Conservation (phyloP, 73 alveolate species). For the Symbiodinium natans region DNA sequence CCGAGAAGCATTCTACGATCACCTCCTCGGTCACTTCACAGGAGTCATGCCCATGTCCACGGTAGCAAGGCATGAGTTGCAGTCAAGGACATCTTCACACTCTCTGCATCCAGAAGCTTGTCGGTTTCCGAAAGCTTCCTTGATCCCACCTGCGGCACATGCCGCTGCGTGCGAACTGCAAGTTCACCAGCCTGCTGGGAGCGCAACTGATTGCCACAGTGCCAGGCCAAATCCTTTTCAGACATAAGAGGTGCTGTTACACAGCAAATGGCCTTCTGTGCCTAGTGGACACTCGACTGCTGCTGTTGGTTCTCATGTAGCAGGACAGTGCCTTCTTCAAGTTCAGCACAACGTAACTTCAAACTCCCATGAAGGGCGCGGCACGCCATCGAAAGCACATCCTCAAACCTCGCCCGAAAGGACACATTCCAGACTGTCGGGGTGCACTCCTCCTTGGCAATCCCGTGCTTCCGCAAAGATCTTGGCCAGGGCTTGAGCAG, state of each 20-base stretch:
- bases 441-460: background rate
- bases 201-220: slow-evolving; percentile 20
- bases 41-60: slow-evolving; percentile 72
- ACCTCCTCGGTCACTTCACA: slow-evolving; percentile 42
- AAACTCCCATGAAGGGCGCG: background rate
- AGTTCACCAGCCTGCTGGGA: background rate
- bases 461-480: background rate
- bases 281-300: slow-evolving; percentile 30
- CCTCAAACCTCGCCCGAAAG: slow-evolving; percentile 35
- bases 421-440: slow-evolving; percentile 10
- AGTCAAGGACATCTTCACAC: slow-evolving; percentile 23
- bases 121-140: slow-evolving; percentile 13
- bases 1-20: slow-evolving; percentile 49
- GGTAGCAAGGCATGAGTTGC: slow-evolving; percentile 19
- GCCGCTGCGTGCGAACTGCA: slow-evolving; percentile 20
- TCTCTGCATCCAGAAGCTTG: slow-evolving; percentile 16
- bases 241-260: slow-evolving; percentile 5
- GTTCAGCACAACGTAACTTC: slow-evolving; percentile 24
- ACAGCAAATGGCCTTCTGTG: slow-evolving; percentile 36
- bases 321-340: slow-evolving; percentile 51
- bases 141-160: slow-evolving; percentile 20
- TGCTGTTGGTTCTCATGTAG: slow-evolving; percentile 27
- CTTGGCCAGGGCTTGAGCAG: slow-evolving; percentile 5
- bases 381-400: slow-evolving; percentile 37
- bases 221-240: background rate